Base-by-base conservation (phyloP, 2,329 filamentous ascomycete species). In the Parastagonospora avenae region DNA sequence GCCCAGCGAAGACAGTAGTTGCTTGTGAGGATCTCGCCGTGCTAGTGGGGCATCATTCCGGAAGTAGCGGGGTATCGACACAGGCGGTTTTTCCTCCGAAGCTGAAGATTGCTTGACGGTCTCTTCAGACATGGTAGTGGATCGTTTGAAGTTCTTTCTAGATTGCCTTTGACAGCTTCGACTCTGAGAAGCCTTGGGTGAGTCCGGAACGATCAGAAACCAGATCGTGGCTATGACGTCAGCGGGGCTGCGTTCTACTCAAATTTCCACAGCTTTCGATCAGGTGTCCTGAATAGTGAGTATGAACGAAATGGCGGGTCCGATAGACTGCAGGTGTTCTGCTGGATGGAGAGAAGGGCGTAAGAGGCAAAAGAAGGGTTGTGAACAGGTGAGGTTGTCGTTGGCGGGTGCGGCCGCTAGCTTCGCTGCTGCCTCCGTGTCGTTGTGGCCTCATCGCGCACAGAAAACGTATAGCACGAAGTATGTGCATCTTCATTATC, bases 1-100 rank as follows among this genome's bases (percentile, higher is more conserved):
- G 29, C 74, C 76, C 43, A 81, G 70, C 12, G 78, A 80, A 47
- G 78, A 78, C 59, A 79, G 69, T 55, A 81, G 70, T 63, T 81
- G 79, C 52, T 80, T 79, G 67, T 78, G 73, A 47, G 79, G 74
- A 55, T 81, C 78, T 68, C 74, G 62, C 54, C 64, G 58, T 39
- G 66, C 59, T 31, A 72, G 57, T 32, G 67, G 56, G 33, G 71
- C 68, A 59, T 75, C 71, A 54, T 76, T 76, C n/a, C 68, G 67
- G 52, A 76, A 76, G 56, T 75, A 75, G 57, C 74, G 74, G 51
- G 74, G 73, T 55, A 72, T 71, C 28, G 66, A 64, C 29, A 65
- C 42, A 9, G 63, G 46, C 14, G 64, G 50, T 38, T 59, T 43
- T 47, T 64, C 56, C 41, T 61, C 60, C 43, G 52, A 47, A 24